Percentiles rank a stretch among this genome's conserved stretches.
phyloP scores from a whole-genome alignment of 495 filamentous ascomycete genomes.

The Parachaetomium inaequale region DNA sequence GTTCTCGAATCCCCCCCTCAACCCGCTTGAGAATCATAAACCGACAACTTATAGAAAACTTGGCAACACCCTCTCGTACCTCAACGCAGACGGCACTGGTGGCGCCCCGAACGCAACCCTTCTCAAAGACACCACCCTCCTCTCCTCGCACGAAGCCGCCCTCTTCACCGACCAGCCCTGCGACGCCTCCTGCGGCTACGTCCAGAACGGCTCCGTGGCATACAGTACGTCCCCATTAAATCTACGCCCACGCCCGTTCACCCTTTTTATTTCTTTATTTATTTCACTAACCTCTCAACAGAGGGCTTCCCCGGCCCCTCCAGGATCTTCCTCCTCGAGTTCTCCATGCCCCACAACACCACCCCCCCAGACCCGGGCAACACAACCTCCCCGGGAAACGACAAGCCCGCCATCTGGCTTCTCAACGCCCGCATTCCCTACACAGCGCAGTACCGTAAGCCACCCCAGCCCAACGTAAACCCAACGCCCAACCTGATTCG shows the following conservation, averaged over 20 bases:
- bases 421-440: conserved; percentile 66
- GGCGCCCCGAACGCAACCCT: conserved; percentile 49
- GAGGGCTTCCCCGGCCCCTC: conserved; percentile 61
- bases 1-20: conserved; percentile 20
- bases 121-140: conserved; percentile 47
- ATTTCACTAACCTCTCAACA: conserved; percentile 24
- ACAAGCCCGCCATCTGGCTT: conserved; percentile 59
- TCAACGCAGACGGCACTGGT: conserved; percentile 47
- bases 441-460: conserved; percentile 57
- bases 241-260: not conserved
- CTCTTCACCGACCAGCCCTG: conserved; percentile 59
- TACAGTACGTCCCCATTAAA: conserved; percentile 48
- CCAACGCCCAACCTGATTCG: no score
- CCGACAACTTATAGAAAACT: conserved; percentile 40
- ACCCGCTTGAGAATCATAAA: conserved; percentile 51
- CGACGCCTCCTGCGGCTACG: conserved; percentile 54
- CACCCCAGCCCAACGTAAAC: no score
- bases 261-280: conserved; percentile 13
- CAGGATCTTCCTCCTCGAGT: conserved; percentile 66
- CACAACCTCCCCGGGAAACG: conserved; percentile 43
- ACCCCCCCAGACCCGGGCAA: conserved; percentile 33
- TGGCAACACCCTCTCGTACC: conserved; percentile 62
- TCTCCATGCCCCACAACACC: conserved; percentile 59
- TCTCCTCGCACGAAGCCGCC: conserved; percentile 58
- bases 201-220: conserved; percentile 54